A percentile compares a stretch with the other conserved stretches of the same genome.
Evolutionary conservation across 2,329 filamentous ascomycete species (phyloP).

Genomic region (Penicillium sp.): DNA sequence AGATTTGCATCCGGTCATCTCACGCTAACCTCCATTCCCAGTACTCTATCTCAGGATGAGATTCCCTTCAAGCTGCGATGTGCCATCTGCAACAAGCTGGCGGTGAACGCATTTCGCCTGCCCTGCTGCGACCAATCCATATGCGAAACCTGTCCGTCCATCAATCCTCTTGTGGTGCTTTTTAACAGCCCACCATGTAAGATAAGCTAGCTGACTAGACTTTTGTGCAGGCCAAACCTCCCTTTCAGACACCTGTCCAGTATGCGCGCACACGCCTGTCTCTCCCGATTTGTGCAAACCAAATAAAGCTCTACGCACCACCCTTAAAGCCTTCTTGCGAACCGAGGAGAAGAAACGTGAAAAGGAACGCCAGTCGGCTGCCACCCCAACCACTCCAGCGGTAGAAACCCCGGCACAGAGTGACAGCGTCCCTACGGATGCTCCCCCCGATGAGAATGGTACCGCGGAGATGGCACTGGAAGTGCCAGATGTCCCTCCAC

Average conservation of each 20-base stretch:
- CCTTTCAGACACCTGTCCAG: slow-evolving; percentile 79
- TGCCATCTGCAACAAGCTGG: slow-evolving; percentile 88
- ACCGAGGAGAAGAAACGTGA: slow-evolving; percentile 90
- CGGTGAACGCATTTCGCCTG: slow-evolving; percentile 85
- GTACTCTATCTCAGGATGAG: slow-evolving; percentile 77
- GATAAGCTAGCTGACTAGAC: neutral
- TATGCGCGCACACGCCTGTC: slow-evolving; percentile 90
- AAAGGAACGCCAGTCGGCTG: slow-evolving; percentile 53
- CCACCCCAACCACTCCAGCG: slow-evolving; percentile 37
- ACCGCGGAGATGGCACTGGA: slow-evolving; percentile 19
- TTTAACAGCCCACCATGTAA: neutral
- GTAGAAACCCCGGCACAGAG: slow-evolving; percentile 29
- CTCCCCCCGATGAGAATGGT: slow-evolving; percentile 21
- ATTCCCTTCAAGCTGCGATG: slow-evolving; percentile 97
- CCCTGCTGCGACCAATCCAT: slow-evolving; percentile 96
- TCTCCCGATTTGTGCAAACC: slow-evolving; percentile 84
- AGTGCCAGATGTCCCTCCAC: neutral
- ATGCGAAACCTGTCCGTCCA: slow-evolving; percentile 77
- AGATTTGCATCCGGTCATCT: neutral
- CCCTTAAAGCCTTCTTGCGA: slow-evolving; percentile 86
- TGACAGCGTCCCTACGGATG: slow-evolving; percentile 20
- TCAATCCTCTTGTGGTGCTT: too few species aligned
- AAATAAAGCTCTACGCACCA: slow-evolving; percentile 89
- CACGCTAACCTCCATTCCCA: slow-evolving; percentile 38
- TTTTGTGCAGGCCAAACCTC: slow-evolving; percentile 68